phyloP scores from a whole-genome alignment of 2,329 filamentous ascomycete genomes.

The Stagonosporopsis tanaceti region DNA sequence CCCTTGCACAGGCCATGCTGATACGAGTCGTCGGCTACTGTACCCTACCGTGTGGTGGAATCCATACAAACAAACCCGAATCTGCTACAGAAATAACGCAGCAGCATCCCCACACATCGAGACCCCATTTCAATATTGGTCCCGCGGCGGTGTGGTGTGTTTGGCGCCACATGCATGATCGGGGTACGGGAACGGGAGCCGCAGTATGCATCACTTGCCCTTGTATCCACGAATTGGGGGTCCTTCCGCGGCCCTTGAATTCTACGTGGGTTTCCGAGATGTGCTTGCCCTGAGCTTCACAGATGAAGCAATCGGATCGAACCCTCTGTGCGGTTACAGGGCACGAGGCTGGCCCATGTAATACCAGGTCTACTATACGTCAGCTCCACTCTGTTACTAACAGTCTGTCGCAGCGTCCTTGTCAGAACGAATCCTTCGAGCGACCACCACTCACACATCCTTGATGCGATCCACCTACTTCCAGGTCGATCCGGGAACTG shows the following conservation, averaged over 20 bases:
- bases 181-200: conserved; percentile 5
- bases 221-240: conserved; percentile 1
- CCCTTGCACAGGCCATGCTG: neutral
- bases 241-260: conserved; percentile 1
- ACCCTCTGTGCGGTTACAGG: neutral
- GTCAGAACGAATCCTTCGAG: conserved; percentile 12
- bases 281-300: neutral
- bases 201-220: neutral
- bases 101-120: neutral
- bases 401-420: conserved; percentile 14
- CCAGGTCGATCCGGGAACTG: neutral
- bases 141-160: neutral
- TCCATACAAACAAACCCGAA: neutral
- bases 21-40: neutral
- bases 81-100: neutral
- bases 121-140: neutral
- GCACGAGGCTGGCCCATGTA: conserved; percentile 2
- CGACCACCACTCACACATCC: neutral
- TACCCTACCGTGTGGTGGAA: neutral
- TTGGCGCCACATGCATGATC: conserved; percentile 3
- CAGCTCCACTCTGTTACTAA: conserved; percentile 18
- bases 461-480: neutral
- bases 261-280: neutral
- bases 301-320: neutral
- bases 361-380: conserved; percentile 1